Base-by-base conservation (phyloP, 73 alveolate species). In the Symbiodinium pilosum region DNA sequence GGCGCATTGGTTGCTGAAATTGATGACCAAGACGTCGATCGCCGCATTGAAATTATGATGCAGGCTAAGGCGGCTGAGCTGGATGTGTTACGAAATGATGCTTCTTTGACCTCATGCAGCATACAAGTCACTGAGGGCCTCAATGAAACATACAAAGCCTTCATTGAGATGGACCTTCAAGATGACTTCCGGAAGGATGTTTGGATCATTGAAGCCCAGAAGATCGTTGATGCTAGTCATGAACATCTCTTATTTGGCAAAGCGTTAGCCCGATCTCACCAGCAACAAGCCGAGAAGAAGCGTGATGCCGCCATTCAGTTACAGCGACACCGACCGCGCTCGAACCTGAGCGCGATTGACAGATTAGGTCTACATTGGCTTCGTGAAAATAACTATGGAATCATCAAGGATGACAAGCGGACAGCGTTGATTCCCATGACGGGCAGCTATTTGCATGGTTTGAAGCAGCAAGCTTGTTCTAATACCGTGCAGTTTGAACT, bases 401-500 rank as follows among this genome's bases (percentile, higher is more conserved):
- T 83, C 56, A 4, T 83, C 89, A 83, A 39, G 34, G 89, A 83
- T 83, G 89, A 83, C 64, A 83, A 83, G 36, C 38, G 89, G 8
- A 83, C 89, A 40, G 89, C 89, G 2, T 41, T 83, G 40, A 83
- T 83, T 0, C 89, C 89, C 12, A 43, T 83, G 40, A 83, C 38
- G 89, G 38, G 20, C 24, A 14, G 38, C 4, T 38, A 18, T 83
- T 39, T 83, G 34, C 38, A 20, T 34, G 12, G 38, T 9, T 43
- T 83, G 64, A 40, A 83, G 56, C 8, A 16, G 0, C 43, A 83
- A 34, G n/a, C n/a, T 39, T 38, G 89, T 24, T 16, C 14, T 30
- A 40, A 34, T 18, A 18, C 8, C 14, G 32, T 4, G 34, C 28
- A 38, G 30, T 83, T 83, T 41, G 89, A 83, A 41, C 52, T 20